Evolutionary conservation across 192 early-diverging fungal species (phyloP).

Genomic region (Endogone sp.): DNA sequence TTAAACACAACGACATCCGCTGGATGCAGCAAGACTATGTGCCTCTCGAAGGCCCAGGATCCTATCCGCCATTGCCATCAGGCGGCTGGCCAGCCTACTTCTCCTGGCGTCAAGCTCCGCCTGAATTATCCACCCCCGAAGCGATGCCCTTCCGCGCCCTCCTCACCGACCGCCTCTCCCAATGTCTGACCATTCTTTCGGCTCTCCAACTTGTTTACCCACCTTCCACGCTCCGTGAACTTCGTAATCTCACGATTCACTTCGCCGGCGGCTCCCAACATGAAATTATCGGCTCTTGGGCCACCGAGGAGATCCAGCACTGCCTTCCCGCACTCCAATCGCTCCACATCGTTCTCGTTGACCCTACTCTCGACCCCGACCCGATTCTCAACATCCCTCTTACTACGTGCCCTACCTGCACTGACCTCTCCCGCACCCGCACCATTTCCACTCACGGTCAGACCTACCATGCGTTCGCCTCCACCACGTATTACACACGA

Average conservation of each 20-base stretch:
- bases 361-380: neutral
- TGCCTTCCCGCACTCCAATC: neutral
- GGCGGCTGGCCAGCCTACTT: neutral
- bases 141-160: neutral
- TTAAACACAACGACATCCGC: neutral
- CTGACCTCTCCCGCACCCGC: neutral
- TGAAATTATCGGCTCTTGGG: neutral
- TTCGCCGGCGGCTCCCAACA: neutral
- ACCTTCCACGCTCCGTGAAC: neutral
- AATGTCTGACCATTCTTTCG: neutral
- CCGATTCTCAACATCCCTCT: neutral
- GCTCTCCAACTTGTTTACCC: neutral
- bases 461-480: neutral
- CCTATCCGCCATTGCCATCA: neutral
- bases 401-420: neutral
- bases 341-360: neutral
- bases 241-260: neutral
- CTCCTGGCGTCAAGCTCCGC: neutral
- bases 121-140: neutral
- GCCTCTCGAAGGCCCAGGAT: neutral
- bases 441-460: neutral
- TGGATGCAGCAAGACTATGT: neutral
- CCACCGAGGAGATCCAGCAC: neutral
- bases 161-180: neutral
- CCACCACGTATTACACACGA: neutral